These are phyloP conservation scores for Panicum virgatum DNA, from an alignment of 202 grass and related monocot species.

Conservation along the genomic window DNA sequence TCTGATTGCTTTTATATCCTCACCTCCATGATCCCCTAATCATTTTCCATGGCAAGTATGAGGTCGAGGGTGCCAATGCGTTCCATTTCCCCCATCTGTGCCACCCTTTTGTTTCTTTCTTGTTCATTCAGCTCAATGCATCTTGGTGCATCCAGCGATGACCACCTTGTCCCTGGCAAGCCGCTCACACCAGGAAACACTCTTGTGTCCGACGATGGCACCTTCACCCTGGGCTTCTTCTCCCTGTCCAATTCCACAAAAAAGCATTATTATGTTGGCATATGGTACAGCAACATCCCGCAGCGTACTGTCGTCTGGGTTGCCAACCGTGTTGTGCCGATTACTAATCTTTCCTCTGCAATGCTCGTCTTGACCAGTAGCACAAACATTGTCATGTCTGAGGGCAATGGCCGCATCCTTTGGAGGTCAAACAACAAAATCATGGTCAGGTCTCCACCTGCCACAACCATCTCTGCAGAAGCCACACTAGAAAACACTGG, in stretches of 20 bases:
- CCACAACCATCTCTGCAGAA: background rate
- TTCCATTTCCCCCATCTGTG: background rate
- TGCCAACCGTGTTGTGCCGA: slow-evolving; percentile 53
- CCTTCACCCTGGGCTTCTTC: slow-evolving; percentile 58
- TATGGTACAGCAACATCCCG: slow-evolving; percentile 64
- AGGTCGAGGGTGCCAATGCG: background rate
- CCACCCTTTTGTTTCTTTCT: slow-evolving; percentile 39
- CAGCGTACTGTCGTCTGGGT: slow-evolving; percentile 52
- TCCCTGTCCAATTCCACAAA: slow-evolving; percentile 30
- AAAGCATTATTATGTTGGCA: slow-evolving; percentile 45
- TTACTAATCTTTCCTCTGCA: slow-evolving; percentile 39
- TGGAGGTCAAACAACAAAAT: slow-evolving; percentile 41
- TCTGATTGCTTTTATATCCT: slow-evolving; percentile 21
- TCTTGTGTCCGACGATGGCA: slow-evolving; percentile 43
- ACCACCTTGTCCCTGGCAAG: slow-evolving; percentile 30
- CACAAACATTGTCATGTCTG: slow-evolving; percentile 37
- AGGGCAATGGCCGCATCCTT: slow-evolving; percentile 17
- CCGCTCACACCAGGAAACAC: slow-evolving; percentile 22
- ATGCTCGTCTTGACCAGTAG: slow-evolving; percentile 21
- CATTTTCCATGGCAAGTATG: background rate
- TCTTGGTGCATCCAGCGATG: slow-evolving; percentile 15
- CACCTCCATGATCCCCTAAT: background rate
- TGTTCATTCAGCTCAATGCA: slow-evolving; percentile 15
- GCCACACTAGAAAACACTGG: slow-evolving; percentile 53
- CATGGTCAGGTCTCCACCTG: background rate